phyloP scores from a whole-genome alignment of 2,329 filamentous ascomycete genomes.

The Aspergillus novoparasiticus region DNA sequence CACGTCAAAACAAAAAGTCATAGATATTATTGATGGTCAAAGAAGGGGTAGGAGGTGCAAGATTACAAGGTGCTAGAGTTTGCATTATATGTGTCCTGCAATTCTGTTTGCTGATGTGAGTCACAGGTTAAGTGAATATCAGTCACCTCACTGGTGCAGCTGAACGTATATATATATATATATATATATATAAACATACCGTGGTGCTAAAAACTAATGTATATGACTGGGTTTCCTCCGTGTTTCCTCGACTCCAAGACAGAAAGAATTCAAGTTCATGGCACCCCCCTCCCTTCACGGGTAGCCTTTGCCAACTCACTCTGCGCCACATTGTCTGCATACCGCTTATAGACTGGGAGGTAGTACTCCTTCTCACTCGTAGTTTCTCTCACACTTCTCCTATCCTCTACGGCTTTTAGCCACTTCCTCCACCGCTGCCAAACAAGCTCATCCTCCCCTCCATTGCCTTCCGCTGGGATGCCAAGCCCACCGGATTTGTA shows the following conservation, averaged over 20 bases:
- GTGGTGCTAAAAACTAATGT: background rate
- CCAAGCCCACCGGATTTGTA: conserved; percentile 65
- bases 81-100: too few relatives aligned
- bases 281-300: conserved; percentile 63
- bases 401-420: conserved; percentile 60
- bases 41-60: too few relatives aligned
- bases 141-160: background rate
- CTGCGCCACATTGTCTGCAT: conserved; percentile 66
- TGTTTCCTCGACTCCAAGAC: background rate
- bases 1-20: background rate
- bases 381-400: conserved; percentile 67
- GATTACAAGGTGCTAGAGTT: too few relatives aligned
- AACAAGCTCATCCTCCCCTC: conserved; percentile 55
- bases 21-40: background rate
- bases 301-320: conserved; percentile 65
- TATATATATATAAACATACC: too few relatives aligned
- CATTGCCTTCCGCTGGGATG: conserved; percentile 51
- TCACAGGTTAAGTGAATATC: background rate
- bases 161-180: too few relatives aligned
- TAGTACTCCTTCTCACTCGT: conserved; percentile 70
- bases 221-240: background rate
- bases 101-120: background rate
- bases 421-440: conserved; percentile 70
- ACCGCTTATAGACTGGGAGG: conserved; percentile 67
- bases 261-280: conserved; percentile 51